phyloP scores from a whole-genome alignment of 257 asterid species.

The Scutellaria barbata region DNA sequence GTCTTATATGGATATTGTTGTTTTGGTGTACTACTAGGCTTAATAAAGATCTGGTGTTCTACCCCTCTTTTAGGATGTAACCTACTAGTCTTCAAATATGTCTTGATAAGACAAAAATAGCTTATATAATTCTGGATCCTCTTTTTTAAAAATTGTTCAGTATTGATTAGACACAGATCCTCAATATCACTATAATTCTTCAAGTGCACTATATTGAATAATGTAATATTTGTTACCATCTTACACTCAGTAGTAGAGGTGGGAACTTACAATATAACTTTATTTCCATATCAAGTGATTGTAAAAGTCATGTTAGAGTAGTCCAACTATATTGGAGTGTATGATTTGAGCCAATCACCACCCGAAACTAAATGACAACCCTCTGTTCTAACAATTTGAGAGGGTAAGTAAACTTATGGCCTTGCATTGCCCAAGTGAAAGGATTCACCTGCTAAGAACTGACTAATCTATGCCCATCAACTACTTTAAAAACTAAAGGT shows the following conservation, averaged over 20 bases:
- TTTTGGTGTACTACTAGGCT: background rate
- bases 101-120: background rate
- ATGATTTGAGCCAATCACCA: background rate
- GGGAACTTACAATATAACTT: background rate
- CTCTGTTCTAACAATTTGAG: background rate
- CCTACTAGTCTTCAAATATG: background rate
- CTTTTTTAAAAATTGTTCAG: background rate
- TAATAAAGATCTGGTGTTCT: background rate
- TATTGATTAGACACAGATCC: background rate
- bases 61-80: background rate
- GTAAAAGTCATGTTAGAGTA: background rate
- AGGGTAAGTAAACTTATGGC: background rate
- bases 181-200: background rate
- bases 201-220: background rate
- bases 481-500: background rate
- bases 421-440: background rate
- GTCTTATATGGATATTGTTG: background rate
- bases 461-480: background rate
- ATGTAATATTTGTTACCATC: background rate
- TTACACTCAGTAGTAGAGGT: background rate
- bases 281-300: background rate
- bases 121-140: background rate
- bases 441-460: background rate
- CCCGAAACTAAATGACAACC: background rate
- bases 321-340: background rate